These are phyloP conservation scores for Clathrus columnatus DNA, from an alignment of 768 basidiomycete genomes.

Conservation along the genomic window DNA sequence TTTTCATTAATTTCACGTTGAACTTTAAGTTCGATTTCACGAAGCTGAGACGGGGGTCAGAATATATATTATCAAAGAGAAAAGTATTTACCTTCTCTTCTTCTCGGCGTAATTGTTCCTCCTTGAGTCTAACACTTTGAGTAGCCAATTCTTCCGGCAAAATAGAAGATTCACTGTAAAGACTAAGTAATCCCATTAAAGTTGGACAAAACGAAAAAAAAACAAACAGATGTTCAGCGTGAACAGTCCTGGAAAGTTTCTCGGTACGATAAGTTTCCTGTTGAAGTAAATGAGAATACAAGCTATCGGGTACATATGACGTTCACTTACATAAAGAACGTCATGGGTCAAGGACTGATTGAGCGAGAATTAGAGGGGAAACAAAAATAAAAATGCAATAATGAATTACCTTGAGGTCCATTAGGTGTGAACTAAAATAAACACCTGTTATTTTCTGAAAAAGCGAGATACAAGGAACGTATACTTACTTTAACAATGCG, in stretches of 20 bases:
- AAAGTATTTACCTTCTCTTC: slow-evolving; percentile 71
- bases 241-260: slow-evolving; percentile 87
- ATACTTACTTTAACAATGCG: slow-evolving; percentile 75
- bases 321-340: slow-evolving; percentile 51
- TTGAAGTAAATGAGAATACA: slow-evolving; percentile 11
- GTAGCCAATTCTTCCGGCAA: slow-evolving; percentile 94
- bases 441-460: slow-evolving; percentile 5
- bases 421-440: slow-evolving; percentile 74
- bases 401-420: slow-evolving; percentile 70
- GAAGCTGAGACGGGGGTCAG: slow-evolving; percentile 43
- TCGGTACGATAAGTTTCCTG: slow-evolving; percentile 92
- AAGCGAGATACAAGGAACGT: not conserved
- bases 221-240: slow-evolving; percentile 62
- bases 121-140: slow-evolving; percentile 95
- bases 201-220: slow-evolving; percentile 16
- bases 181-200: not conserved
- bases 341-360: slow-evolving; percentile 73
- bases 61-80: not conserved
- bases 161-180: slow-evolving; percentile 71
- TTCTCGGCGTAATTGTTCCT: slow-evolving; percentile 94
- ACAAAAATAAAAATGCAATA: not conserved
- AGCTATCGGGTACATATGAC: not conserved
- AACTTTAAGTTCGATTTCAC: slow-evolving; percentile 96
- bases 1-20: slow-evolving; percentile 98
- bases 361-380: not conserved